Percentiles rank a stretch among this genome's conserved stretches.
phyloP scores from a whole-genome alignment of 2,329 filamentous ascomycete species.

The Orbilia javanica region DNA sequence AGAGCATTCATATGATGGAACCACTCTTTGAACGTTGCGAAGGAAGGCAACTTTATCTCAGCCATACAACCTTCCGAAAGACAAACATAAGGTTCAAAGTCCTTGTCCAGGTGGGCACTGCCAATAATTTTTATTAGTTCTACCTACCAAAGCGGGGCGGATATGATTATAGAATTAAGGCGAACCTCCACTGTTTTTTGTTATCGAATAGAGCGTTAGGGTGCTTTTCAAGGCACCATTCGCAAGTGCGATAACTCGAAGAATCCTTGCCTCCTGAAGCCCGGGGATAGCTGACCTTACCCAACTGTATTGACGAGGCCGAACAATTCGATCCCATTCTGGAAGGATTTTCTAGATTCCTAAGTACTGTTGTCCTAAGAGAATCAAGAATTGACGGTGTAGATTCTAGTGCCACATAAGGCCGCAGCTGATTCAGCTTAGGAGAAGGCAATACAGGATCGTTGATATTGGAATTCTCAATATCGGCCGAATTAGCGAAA shows the following conservation, averaged over 20 bases:
- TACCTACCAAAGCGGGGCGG: background rate
- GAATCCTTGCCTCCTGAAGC: background rate
- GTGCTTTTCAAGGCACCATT: constrained; percentile 11
- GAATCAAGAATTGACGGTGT: background rate
- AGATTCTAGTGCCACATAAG: background rate
- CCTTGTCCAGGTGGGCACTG: constrained; percentile 15
- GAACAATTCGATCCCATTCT: background rate
- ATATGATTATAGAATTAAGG: background rate
- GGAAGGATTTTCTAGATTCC: too few relatives aligned
- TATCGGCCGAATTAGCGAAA: background rate
- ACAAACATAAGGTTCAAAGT: constrained; percentile 25
- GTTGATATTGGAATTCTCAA: background rate
- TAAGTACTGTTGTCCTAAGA: too few relatives aligned
- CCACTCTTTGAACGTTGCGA: constrained; percentile 7
- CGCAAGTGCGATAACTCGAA: background rate
- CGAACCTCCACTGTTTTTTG: constrained; percentile 7
- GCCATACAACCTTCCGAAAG: constrained; percentile 4
- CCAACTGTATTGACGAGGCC: background rate
- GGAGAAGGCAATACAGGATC: background rate
- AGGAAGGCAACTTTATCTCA: background rate
- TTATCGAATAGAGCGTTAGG: background rate
- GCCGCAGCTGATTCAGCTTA: too few relatives aligned
- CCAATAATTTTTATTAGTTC: background rate
- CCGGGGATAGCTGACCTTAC: constrained; percentile 7
- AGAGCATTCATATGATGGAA: constrained; percentile 4